A percentile compares a stretch with the other conserved stretches of the same genome.
Evolutionary conservation across 1,284 basidiomycete species (phyloP).

Genomic region (Cerrena zonata): DNA sequence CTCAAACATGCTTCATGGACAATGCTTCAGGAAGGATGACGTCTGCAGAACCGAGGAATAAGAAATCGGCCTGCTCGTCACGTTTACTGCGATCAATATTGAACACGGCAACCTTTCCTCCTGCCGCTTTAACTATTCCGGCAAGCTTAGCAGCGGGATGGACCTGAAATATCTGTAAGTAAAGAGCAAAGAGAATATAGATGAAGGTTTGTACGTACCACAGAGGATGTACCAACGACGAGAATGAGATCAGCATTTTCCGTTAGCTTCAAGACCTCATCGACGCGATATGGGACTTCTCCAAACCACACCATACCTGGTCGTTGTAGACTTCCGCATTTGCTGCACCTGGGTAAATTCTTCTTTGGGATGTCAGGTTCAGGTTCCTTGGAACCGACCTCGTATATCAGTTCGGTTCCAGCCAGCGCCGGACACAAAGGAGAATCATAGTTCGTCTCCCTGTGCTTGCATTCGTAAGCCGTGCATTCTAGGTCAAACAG

Average conservation of each 20-base stretch:
- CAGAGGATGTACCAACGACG: slow-evolving; percentile 61
- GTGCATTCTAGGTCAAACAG: slow-evolving; percentile 55
- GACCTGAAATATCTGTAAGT: slow-evolving; percentile 25
- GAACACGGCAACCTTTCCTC: slow-evolving; percentile 54
- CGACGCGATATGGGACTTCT: slow-evolving; percentile 42
- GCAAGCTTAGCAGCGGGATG: slow-evolving; percentile 45
- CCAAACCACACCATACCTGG: slow-evolving; percentile 69
- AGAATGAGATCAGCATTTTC: slow-evolving; percentile 51
- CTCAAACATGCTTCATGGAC: neutral
- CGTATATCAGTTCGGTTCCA: slow-evolving; percentile 43
- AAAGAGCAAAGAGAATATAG: neutral
- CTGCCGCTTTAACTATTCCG: slow-evolving; percentile 28
- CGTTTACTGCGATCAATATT: slow-evolving; percentile 45
- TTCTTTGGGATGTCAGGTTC: slow-evolving; percentile 40
- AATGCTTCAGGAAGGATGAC: slow-evolving; percentile 37
- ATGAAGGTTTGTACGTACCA: slow-evolving; percentile 30
- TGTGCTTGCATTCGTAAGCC: slow-evolving; percentile 33
- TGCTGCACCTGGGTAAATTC: slow-evolving; percentile 46
- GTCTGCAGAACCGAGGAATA: slow-evolving; percentile 45
- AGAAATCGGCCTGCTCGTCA: slow-evolving; percentile 42
- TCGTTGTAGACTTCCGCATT: slow-evolving; percentile 46
- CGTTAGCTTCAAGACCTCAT: slow-evolving; percentile 41
- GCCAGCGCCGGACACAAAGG: slow-evolving; percentile 48
- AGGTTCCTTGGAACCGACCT: slow-evolving; percentile 26
- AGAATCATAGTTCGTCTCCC: slow-evolving; percentile 35